Evolutionary conservation across 2,329 filamentous ascomycete species (phyloP).

Genomic region (Sordariomycetes sp.): DNA sequence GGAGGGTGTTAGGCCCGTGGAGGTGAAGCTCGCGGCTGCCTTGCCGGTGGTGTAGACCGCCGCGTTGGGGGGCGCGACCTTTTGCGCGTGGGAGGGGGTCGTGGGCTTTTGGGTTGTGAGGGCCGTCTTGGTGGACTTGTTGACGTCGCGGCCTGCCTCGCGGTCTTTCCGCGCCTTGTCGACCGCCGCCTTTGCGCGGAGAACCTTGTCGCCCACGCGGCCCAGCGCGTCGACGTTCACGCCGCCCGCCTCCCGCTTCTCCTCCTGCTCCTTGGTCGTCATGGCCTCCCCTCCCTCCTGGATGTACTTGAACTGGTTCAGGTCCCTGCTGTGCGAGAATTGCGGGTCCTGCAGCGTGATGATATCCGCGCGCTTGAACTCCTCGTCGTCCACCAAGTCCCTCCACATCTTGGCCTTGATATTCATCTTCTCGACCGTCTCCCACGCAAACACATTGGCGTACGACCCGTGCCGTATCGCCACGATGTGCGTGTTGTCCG

Average conservation of each 20-base stretch:
- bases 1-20: slow-evolving; percentile 82
- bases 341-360: slow-evolving; percentile 95
- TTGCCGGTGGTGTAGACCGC: slow-evolving; percentile 82
- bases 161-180: slow-evolving; percentile 73
- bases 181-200: slow-evolving; percentile 88
- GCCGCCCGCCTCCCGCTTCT: slow-evolving; percentile 48
- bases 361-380: slow-evolving; percentile 82
- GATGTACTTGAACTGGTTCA: slow-evolving; percentile 80
- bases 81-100: slow-evolving; percentile 15
- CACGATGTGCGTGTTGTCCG: slow-evolving; percentile 94
- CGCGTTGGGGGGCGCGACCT: slow-evolving; percentile 64
- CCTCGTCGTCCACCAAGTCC: slow-evolving; percentile 75
- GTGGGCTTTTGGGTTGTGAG: not conserved
- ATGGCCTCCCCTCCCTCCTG: slow-evolving; percentile 64
- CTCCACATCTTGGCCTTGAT: slow-evolving; percentile 95
- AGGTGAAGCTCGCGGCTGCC: slow-evolving; percentile 89
- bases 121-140: slow-evolving; percentile 15
- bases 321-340: slow-evolving; percentile 68
- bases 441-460: slow-evolving; percentile 93
- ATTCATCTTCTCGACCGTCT: slow-evolving; percentile 89
- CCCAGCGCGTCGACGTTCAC: slow-evolving; percentile 76
- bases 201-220: slow-evolving; percentile 65
- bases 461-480: slow-evolving; percentile 68
- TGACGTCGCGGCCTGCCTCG: slow-evolving; percentile 43
- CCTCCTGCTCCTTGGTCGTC: slow-evolving; percentile 56